Evolutionary conservation across 164 flowering plant species (phyloP).

Genomic region (Annona squamosa): DNA sequence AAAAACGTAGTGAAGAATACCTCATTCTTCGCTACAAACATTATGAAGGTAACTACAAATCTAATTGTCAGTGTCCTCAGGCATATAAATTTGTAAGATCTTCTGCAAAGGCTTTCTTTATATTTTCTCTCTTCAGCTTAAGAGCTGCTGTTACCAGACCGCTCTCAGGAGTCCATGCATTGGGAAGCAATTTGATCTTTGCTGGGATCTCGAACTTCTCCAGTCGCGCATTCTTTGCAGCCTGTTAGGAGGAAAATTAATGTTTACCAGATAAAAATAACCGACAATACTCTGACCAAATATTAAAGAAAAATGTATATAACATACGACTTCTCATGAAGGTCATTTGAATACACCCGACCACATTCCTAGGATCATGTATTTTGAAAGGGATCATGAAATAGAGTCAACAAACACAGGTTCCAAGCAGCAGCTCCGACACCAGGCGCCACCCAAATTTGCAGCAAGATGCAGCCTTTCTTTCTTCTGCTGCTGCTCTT

Average conservation of each 20-base stretch:
- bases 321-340: not conserved
- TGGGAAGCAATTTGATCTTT: conserved; percentile 70
- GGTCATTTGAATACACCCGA: not conserved
- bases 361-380: not conserved
- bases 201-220: conserved; percentile 93
- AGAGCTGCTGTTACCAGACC: conserved; percentile 94
- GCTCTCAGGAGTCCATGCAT: conserved; percentile 92
- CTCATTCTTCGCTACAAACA: not conserved
- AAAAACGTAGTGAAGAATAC: not conserved
- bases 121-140: conserved; percentile 82
- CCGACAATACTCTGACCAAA: not conserved
- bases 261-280: not conserved
- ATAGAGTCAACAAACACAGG: too few relatives aligned
- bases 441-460: too few relatives aligned
- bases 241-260: conserved; percentile 31
- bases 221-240: conserved; percentile 60
- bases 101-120: conserved; percentile 61
- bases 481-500: too few relatives aligned
- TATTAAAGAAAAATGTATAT: not conserved
- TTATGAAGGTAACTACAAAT: not conserved
- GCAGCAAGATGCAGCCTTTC: too few relatives aligned
- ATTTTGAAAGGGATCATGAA: not conserved
- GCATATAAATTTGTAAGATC: conserved; percentile 67
- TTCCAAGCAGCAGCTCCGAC: too few relatives aligned
- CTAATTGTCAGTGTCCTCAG: conserved; percentile 2